phyloP scores from a whole-genome alignment of 768 basidiomycete species.

The Neoboletus brunneissimus region DNA sequence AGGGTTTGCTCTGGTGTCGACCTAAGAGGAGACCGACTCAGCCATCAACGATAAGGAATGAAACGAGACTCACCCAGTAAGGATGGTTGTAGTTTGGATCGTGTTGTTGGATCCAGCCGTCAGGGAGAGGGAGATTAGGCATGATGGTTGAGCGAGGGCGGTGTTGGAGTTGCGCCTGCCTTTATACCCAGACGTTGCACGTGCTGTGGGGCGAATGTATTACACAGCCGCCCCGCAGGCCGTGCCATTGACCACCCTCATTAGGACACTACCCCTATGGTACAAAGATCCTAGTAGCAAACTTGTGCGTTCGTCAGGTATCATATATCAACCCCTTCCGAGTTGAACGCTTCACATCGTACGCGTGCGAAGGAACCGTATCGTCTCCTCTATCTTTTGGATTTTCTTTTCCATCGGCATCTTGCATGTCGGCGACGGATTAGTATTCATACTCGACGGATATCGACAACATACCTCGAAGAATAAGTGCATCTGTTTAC shows the following conservation, averaged over 20 bases:
- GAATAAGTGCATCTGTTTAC: constrained; percentile 48
- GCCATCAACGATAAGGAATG: background rate
- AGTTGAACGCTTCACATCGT: constrained; percentile 4
- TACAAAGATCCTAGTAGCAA: background rate
- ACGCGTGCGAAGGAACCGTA: constrained; percentile 37
- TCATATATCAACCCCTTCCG: too few relatives aligned
- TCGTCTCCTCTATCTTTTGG: constrained; percentile 47
- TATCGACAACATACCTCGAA: constrained; percentile 39
- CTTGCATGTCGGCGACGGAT: constrained; percentile 29
- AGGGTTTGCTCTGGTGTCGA: constrained; percentile 61
- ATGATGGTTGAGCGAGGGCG: constrained; percentile 6
- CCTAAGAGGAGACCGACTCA: constrained; percentile 35
- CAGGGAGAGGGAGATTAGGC: constrained; percentile 43
- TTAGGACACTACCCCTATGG: background rate
- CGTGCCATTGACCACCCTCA: background rate
- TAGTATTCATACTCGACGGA: background rate
- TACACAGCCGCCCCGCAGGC: constrained; percentile 4
- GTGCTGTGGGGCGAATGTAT: constrained; percentile 12
- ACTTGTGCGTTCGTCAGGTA: background rate
- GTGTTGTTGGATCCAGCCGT: constrained; percentile 54
- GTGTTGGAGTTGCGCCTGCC: background rate
- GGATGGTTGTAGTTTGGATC: constrained; percentile 41
- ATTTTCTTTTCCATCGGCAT: constrained; percentile 56
- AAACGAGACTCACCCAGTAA: constrained; percentile 45
- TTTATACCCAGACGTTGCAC: background rate